Percentiles rank a stretch among this genome's conserved stretches.
Evolutionary conservation across 441 rosid genomes (phyloP).

Genomic region (Euphorbia celastroides): DNA sequence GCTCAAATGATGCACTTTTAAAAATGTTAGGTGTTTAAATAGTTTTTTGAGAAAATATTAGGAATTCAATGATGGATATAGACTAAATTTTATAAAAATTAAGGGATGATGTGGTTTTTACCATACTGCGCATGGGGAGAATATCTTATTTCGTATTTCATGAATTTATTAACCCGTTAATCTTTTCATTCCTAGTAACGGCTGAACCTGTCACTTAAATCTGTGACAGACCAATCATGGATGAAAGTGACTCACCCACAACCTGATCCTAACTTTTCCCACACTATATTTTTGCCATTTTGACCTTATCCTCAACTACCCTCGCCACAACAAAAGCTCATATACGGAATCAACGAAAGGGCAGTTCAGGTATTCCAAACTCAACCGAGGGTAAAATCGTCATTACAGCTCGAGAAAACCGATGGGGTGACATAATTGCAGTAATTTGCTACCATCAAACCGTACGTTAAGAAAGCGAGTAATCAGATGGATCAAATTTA

Average conservation of each 20-base stretch:
- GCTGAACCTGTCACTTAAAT: not conserved
- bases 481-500: not conserved
- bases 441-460: not conserved
- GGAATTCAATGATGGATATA: too few relatives aligned
- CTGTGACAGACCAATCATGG: not conserved
- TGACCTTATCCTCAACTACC: not conserved
- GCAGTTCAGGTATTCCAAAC: not conserved
- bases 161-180: too few relatives aligned
- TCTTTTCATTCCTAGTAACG: too few relatives aligned
- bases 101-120: too few relatives aligned
- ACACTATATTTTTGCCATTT: not conserved
- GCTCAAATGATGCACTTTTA: too few relatives aligned
- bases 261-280: not conserved
- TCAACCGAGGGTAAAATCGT: not conserved
- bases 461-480: not conserved
- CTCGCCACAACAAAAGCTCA: not conserved
- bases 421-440: not conserved
- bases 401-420: slow-evolving; percentile 1
- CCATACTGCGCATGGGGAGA: too few relatives aligned
- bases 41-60: too few relatives aligned
- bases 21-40: too few relatives aligned
- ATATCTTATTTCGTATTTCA: too few relatives aligned
- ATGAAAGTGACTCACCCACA: not conserved
- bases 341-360: not conserved
- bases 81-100: too few relatives aligned